These are phyloP conservation scores for Bonnemaisonia californica DNA, from an alignment of 31 red algal species.

Conservation along the genomic window DNA sequence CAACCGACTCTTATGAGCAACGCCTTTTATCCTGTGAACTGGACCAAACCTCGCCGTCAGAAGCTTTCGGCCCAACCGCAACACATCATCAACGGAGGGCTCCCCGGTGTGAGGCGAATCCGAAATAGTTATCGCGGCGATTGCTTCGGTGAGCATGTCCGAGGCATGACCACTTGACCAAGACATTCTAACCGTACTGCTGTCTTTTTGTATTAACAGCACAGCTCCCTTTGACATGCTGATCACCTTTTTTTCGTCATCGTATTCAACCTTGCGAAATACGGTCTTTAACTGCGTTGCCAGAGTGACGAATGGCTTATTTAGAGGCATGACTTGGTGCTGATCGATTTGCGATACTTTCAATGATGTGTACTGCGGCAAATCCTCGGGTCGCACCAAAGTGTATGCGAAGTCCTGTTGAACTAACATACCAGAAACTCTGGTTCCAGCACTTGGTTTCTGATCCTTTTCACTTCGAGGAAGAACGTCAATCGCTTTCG, in stretches of 20 bases:
- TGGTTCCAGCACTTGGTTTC: conserved; percentile 69
- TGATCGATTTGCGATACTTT: conserved; percentile 88
- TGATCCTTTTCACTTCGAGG: conserved; percentile 46
- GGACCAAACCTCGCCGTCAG: conserved; percentile 85
- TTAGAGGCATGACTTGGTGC: conserved; percentile 71
- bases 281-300: conserved; percentile 76
- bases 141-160: conserved; percentile 89
- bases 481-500: conserved; percentile 91
- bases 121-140: conserved; percentile 70
- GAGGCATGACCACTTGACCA: conserved; percentile 88
- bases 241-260: conserved; percentile 48
- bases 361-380: conserved; percentile 93
- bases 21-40: conserved; percentile 55
- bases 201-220: conserved; percentile 30
- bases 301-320: conserved; percentile 69
- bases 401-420: conserved; percentile 97
- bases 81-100: conserved; percentile 25
- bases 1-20: conserved; percentile 59
- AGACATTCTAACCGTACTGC: conserved; percentile 71
- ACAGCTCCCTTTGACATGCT: conserved; percentile 51
- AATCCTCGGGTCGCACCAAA: conserved; percentile 78
- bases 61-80: conserved; percentile 61
- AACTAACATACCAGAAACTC: conserved; percentile 90
- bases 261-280: conserved; percentile 74
- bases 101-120: conserved; percentile 54